These are phyloP conservation scores for Sequoiadendron giganteum DNA, from an alignment of 75 land plant genomes.

Conservation along the genomic window DNA sequence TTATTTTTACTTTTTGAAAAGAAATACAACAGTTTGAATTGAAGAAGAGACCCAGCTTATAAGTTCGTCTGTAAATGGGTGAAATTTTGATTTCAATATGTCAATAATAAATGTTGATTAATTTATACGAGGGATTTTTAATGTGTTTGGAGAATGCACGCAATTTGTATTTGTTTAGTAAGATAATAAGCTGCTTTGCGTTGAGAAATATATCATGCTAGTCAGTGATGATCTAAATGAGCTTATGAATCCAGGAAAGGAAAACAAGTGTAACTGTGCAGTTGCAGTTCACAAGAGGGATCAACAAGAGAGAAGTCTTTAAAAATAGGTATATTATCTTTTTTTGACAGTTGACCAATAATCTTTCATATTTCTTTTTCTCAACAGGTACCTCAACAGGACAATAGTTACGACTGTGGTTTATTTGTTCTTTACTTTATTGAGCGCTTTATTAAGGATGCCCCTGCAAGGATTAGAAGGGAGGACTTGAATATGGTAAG, in stretches of 20 bases:
- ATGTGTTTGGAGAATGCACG: not conserved
- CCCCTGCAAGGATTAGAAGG: constrained; percentile 54
- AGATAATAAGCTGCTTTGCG: not conserved
- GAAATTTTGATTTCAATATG: not conserved
- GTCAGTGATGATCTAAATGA: not conserved
- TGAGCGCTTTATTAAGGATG: constrained; percentile 76
- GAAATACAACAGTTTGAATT: not conserved
- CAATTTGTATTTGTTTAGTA: not conserved
- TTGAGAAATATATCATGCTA: not conserved
- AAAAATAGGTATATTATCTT: not conserved
- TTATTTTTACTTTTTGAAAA: not conserved
- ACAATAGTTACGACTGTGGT: constrained; percentile 93
- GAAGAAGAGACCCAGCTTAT: not conserved
- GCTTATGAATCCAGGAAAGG: not conserved
- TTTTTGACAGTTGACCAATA: not conserved
- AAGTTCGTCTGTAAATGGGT: not conserved
- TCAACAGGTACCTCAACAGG: constrained; percentile 90
- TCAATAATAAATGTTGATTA: not conserved
- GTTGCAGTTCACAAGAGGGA: not conserved
- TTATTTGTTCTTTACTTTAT: constrained; percentile 90
- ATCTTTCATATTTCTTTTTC: not conserved
- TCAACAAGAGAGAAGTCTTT: not conserved
- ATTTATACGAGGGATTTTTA: not conserved
- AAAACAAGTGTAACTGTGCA: not conserved
- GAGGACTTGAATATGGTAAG: constrained; percentile 61